Conservation (phyloP, 805 yeast species). For the Isabelozyma gotoi region DNA sequence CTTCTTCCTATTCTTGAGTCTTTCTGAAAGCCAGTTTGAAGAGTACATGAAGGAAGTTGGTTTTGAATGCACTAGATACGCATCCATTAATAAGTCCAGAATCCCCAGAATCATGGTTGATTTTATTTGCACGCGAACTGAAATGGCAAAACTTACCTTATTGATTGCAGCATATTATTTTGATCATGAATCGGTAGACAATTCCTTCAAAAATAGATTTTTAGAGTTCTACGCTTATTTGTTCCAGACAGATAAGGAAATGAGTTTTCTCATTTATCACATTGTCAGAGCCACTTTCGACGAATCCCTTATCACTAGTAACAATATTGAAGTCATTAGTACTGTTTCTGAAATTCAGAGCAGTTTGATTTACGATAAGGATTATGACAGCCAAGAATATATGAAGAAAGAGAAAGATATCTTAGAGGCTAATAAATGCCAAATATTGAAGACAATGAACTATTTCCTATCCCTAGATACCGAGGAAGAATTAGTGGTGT, state of each 20-base stretch:
- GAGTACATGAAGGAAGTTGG: constrained; percentile 21
- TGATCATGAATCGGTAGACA: constrained; percentile 26
- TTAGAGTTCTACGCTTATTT: constrained; percentile 26
- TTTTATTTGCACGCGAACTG: constrained; percentile 16
- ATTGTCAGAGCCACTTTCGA: constrained; percentile 27
- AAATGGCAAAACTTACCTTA: constrained; percentile 21
- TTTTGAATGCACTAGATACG: constrained; percentile 10
- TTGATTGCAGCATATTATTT: constrained; percentile 31
- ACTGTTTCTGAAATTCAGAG: constrained; percentile 26
- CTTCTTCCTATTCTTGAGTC: constrained; percentile 31
- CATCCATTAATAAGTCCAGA: constrained; percentile 12
- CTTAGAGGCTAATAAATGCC: constrained; percentile 11
- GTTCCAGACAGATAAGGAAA: constrained; percentile 16
- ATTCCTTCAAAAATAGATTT: constrained; percentile 26
- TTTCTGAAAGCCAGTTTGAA: constrained; percentile 22
- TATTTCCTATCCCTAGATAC: constrained; percentile 1
- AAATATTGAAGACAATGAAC: constrained; percentile 7
- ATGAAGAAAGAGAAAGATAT: constrained; percentile 12
- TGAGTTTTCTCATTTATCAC: constrained; percentile 29
- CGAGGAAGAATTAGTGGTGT: constrained; percentile 11
- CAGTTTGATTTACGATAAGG: constrained; percentile 13
- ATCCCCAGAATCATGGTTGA: constrained; percentile 31
- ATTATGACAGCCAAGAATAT: constrained; percentile 16
- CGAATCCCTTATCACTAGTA: constrained; percentile 23
- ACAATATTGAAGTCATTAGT: constrained; percentile 24